These are phyloP conservation scores for Trypanosoma brucei DNA, from an alignment of 208 protist genomes.

Conservation along the genomic window DNA sequence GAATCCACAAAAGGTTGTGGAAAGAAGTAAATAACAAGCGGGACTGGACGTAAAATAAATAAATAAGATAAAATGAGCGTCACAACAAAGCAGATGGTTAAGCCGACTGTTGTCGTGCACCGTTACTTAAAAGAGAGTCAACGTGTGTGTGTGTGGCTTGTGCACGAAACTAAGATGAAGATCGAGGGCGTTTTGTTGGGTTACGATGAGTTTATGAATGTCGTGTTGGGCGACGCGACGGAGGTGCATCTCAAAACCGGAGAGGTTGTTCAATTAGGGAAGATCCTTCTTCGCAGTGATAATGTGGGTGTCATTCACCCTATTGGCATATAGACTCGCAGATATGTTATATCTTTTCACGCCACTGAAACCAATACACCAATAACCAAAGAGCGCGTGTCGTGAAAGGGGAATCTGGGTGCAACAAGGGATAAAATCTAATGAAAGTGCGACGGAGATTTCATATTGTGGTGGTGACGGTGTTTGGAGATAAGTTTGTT, in stretches of 20 bases:
- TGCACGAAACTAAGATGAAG: conserved; percentile 72
- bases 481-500: too few relatives aligned
- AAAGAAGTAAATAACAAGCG: too few relatives aligned
- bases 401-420: background rate
- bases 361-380: too few relatives aligned
- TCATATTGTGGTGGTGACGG: too few relatives aligned
- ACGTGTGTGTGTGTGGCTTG: conserved; percentile 81
- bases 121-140: conserved; percentile 71
- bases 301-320: conserved; percentile 88
- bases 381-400: background rate
- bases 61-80: conserved; percentile 23
- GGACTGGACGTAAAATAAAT: conserved; percentile 2
- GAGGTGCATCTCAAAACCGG: conserved; percentile 82
- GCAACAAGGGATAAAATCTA: background rate
- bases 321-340: conserved; percentile 62
- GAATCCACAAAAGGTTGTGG: too few relatives aligned
- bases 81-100: conserved; percentile 78
- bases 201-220: conserved; percentile 94
- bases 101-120: conserved; percentile 65
- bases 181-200: conserved; percentile 83
- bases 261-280: conserved; percentile 58
- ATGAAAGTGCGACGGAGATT: too few relatives aligned
- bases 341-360: background rate
- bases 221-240: conserved; percentile 84
- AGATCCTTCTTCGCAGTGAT: conserved; percentile 90